Base-by-base conservation (phyloP, 192 early-diverging fungal species). In the Rhizophagus sp. region DNA sequence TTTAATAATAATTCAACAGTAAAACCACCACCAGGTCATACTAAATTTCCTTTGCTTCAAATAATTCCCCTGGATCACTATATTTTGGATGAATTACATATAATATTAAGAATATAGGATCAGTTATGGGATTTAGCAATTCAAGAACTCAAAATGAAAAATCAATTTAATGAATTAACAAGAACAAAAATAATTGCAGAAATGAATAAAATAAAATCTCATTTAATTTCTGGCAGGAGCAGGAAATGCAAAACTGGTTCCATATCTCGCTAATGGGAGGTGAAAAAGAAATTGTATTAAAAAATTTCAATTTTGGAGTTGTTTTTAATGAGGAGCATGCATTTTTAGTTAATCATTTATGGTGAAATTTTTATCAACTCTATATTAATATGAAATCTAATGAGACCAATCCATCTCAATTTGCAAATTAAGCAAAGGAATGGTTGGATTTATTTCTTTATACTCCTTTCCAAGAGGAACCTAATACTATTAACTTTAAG, bases 381-480 rank as follows among this genome's bases (percentile, higher is more conserved):
- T 63, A 63, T n/a, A 63, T 19, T 25, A 63, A 63, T 63, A 63
- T 63, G 19, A 63, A 49, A 49, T 49, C n/a, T 63, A 9, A 19
- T 8, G 3, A 63, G 19, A 63, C 6, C 6, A 63, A n/a, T 63
- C 19, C 62, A 27, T 25, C 19, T 63, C n/a, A 63, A 63, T 63
- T 63, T 63, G 6, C n/a, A 25, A n/a, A 63, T 63, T 0, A 63
- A 25, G 2, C 62, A 63, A 63, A 25, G 2, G 6, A 19, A 63
- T 63, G n/a, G n/a, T 63, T 63, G n/a, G 0, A 63, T 63, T 63
- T 63, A 63, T 63, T 63, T 63, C n/a, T 63, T n/a, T n/a, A n/a
- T 63, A 49, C 34, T 49, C 47, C 13, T 10, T 49, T 0, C 0
- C 13, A 49, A 49, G 47, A 10, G 0, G 13, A 25, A 3, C 6